These are phyloP conservation scores for Phialophora expanda DNA, from an alignment of 2,329 filamentous ascomycete species.

Conservation along the genomic window DNA sequence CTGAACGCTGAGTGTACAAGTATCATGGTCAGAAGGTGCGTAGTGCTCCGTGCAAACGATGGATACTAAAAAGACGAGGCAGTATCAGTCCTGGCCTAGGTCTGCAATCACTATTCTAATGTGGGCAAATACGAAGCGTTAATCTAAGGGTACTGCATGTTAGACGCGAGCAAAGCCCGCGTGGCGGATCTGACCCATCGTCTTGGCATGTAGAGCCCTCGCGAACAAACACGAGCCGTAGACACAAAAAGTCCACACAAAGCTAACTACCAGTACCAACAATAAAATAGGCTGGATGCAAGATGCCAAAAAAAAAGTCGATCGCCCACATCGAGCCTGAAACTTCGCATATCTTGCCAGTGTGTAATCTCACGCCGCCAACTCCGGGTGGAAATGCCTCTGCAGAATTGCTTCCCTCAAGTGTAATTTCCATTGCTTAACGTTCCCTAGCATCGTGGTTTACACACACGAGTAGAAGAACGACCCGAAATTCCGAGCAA, in stretches of 20 bases:
- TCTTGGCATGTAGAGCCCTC: neutral
- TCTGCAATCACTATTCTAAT: no score
- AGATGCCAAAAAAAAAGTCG: conserved; percentile 46
- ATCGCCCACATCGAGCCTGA: conserved; percentile 39
- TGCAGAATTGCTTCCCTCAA: conserved; percentile 67
- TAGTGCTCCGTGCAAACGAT: no score
- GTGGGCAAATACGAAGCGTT: no score
- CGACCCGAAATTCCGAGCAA: conserved; percentile 61
- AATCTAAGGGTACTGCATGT: no score
- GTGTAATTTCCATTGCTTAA: conserved; percentile 60
- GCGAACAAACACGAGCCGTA: neutral
- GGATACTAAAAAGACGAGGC: no score
- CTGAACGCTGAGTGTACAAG: no score
- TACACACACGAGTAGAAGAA: conserved; percentile 60
- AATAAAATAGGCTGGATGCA: neutral
- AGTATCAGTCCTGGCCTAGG: no score
- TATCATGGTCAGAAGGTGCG: no score
- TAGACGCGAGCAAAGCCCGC: neutral
- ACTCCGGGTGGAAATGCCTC: conserved; percentile 59
- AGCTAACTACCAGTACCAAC: neutral
- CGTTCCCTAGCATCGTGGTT: conserved; percentile 59
- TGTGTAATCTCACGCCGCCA: conserved; percentile 62
- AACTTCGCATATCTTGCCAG: conserved; percentile 43
- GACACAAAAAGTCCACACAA: neutral
- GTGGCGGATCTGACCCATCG: neutral